phyloP scores from a whole-genome alignment of 2,329 filamentous ascomycete genomes.

The Bipolaris oryzae region DNA sequence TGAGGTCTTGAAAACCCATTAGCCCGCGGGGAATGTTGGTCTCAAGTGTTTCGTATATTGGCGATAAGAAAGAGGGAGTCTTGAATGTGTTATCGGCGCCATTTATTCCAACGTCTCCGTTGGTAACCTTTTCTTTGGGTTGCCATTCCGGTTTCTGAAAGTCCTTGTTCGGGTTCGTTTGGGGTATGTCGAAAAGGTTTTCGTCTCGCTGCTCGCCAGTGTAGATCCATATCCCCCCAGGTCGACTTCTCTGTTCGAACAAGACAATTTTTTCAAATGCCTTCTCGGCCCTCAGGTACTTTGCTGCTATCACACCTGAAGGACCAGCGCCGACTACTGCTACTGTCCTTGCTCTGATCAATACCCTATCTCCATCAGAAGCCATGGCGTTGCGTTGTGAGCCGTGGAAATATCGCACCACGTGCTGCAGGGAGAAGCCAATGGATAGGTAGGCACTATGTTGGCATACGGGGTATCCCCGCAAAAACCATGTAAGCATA shows the following conservation, averaged over 20 bases:
- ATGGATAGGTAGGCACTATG: background rate
- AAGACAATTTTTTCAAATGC: constrained; percentile 73
- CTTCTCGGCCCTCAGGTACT: constrained; percentile 75
- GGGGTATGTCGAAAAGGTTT: constrained; percentile 64
- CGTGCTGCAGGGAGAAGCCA: background rate
- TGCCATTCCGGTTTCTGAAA: constrained; percentile 67
- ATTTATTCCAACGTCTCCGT: background rate
- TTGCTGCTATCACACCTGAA: constrained; percentile 76
- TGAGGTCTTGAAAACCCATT: constrained; percentile 78
- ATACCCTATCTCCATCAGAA: constrained; percentile 18
- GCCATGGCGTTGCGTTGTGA: constrained; percentile 4
- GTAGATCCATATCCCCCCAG: constrained; percentile 90
- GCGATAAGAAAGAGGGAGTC: constrained; percentile 73
- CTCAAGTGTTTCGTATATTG: constrained; percentile 81
- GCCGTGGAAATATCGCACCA: background rate
- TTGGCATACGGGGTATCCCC: constrained; percentile 2
- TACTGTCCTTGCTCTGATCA: constrained; percentile 61
- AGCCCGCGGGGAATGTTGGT: constrained; percentile 84
- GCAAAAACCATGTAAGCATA: background rate
- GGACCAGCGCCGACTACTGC: constrained; percentile 86
- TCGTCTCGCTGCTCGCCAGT: constrained; percentile 57
- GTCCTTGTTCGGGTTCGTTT: constrained; percentile 66
- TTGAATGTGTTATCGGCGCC: constrained; percentile 14
- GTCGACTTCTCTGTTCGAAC: constrained; percentile 78
- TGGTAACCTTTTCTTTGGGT: background rate